phyloP scores from a whole-genome alignment of 2,329 filamentous ascomycete genomes.

The Nannizzia gypsea region DNA sequence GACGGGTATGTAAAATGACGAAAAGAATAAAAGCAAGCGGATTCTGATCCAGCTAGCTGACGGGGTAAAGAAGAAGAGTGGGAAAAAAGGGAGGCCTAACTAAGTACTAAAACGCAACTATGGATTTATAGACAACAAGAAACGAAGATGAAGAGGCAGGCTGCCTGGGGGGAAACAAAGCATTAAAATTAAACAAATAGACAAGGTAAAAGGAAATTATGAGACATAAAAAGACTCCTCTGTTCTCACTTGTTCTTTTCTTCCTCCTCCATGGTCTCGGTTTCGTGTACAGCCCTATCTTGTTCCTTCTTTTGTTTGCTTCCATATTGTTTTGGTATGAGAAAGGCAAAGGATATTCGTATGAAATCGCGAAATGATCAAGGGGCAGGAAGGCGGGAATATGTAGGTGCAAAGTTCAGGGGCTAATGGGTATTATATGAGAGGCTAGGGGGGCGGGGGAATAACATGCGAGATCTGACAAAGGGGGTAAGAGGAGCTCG shows the following conservation, averaged over 20 bases:
- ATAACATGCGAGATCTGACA: neutral
- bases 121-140: conserved; percentile 5
- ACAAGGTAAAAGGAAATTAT: conserved; percentile 7
- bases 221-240: conserved; percentile 1
- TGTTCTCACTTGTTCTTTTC: neutral
- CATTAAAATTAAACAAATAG: conserved; percentile 6
- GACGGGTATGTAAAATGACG: neutral
- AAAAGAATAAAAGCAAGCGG: neutral
- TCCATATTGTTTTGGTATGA: neutral
- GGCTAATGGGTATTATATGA: neutral
- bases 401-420: neutral
- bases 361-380: neutral
- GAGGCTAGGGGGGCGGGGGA: neutral
- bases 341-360: neutral
- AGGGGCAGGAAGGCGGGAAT: neutral
- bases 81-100: neutral
- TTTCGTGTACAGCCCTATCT: neutral
- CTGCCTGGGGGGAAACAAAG: conserved; percentile 3
- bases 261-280: neutral
- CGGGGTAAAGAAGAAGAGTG: neutral
- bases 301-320: neutral
- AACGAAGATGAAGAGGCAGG: conserved; percentile 2
- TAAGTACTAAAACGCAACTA: conserved; percentile 2
- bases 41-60: neutral
- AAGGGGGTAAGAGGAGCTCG: neutral